These are phyloP conservation scores for Paramecium octaurelia DNA, from an alignment of 73 alveolate species.

Conservation along the genomic window DNA sequence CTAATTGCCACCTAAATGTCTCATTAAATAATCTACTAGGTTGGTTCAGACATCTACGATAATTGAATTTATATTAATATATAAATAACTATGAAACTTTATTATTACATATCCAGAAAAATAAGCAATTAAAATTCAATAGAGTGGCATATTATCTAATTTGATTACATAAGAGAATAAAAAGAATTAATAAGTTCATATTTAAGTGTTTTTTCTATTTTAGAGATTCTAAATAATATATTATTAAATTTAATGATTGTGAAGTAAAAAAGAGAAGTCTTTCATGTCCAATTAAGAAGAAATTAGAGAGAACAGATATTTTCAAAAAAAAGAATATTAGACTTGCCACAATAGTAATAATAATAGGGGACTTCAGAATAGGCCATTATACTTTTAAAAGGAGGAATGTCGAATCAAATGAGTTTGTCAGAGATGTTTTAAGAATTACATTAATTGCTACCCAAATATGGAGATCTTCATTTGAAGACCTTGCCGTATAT, in stretches of 20 bases:
- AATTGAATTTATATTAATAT: not conserved
- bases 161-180: no score
- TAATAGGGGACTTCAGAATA: not conserved
- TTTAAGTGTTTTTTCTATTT: no score
- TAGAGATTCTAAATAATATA: not conserved
- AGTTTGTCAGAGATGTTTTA: not conserved
- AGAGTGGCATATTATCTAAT: no score
- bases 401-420: not conserved
- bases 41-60: not conserved
- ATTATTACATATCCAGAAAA: not conserved
- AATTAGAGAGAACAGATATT: not conserved
- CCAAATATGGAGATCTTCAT: not conserved
- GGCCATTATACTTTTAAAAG: not conserved
- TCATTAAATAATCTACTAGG: not conserved
- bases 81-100: not conserved
- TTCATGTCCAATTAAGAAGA: not conserved
- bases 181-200: no score
- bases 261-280: not conserved
- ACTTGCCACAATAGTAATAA: not conserved
- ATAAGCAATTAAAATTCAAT: not conserved
- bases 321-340: not conserved
- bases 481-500: not conserved
- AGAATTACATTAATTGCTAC: not conserved
- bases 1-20: conserved; percentile 5
- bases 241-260: not conserved